Base-by-base conservation (phyloP, 257 asterid genomes). In the Gentiana dahurica region DNA sequence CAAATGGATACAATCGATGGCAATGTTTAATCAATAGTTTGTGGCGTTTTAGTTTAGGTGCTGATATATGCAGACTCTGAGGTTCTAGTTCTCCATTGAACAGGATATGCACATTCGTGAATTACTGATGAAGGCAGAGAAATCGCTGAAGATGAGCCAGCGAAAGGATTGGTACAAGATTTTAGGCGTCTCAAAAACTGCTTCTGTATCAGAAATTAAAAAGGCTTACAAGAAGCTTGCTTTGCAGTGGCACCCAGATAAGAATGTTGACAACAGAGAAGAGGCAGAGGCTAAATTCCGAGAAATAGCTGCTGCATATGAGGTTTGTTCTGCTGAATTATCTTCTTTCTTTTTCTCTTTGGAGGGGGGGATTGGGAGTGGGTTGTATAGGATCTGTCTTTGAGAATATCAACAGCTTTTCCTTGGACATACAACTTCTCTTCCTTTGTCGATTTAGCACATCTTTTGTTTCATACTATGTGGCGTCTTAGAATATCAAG, bases 141-240 rank as follows among this genome's bases (percentile, higher is more conserved):
- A 66, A 69, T 57, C 94, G 15, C 65, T 92, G 71, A 92, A 88
- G 76, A 33, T 88, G 82, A 88, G 95, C 76, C 82, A 86, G 61
- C 76, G 98, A 57, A 92, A 88, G 81, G 98, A 92, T 70, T 92
- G 95, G 94, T 92, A 92, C 88, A 88, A 86, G 79, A 86, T 92
- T 47, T 67, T 86, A 72, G 94, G 91, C 51, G 59, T 92, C 67
- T 77, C 95, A 34, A 92, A 78, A 71, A 80, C 84, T 38, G 78
- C 89, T 8, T 59, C 86, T 12, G 63, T 86, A 55, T 77, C 91
- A 8, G 99, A 92, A 68, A 92, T 88, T 6, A 88, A 92, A 74
- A 85, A 80, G 68, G 99, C 95, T 45, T 88, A 88, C 79, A 92
- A 85, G 80, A 92, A 77, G 75, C 95, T 92, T 54, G 99, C 95